Conservation (phyloP, 106 monocot genomes). For the Dioscorea zingiberensis region DNA sequence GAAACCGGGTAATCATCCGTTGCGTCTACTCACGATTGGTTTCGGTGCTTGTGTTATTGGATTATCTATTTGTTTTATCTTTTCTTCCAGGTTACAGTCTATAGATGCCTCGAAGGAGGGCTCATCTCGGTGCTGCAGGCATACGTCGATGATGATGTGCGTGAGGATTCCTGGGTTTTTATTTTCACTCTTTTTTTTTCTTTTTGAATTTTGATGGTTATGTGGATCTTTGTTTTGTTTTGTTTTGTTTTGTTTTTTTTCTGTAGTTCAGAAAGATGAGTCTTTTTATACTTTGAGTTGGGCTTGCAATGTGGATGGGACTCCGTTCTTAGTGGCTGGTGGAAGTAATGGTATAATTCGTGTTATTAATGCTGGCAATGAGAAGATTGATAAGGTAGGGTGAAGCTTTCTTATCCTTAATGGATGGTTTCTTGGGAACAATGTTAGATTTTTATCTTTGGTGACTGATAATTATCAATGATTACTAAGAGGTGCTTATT, state of each 20-base stretch:
- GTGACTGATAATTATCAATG: too few species aligned
- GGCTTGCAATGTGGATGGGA: constrained; percentile 81
- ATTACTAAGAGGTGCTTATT: too few species aligned
- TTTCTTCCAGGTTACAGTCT: constrained; percentile 61
- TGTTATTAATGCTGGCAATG: constrained; percentile 73
- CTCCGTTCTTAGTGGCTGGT: constrained; percentile 84
- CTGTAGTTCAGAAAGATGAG: constrained; percentile 58
- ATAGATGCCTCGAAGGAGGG: constrained; percentile 84
- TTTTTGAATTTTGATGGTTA: not conserved
- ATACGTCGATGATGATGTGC: constrained; percentile 89
- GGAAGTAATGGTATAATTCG: constrained; percentile 97
- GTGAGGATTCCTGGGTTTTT: constrained; percentile 10
- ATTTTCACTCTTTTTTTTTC: not conserved
- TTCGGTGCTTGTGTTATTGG: too few species aligned
- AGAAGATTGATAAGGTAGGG: constrained; percentile 81
- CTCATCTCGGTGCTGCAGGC: constrained; percentile 75
- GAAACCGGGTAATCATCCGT: constrained; percentile 55
- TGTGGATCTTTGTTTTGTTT: not conserved
- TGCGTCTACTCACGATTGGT: not conserved
- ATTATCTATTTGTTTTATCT: not conserved
- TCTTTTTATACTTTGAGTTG: constrained; percentile 84
- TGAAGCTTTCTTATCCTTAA: constrained; percentile 3
- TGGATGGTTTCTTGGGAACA: not conserved
- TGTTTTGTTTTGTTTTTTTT: not conserved
- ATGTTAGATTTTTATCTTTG: too few species aligned